Conservation (phyloP, 2,329 filamentous ascomycete genomes). For the Dactylellina parvicollis region DNA sequence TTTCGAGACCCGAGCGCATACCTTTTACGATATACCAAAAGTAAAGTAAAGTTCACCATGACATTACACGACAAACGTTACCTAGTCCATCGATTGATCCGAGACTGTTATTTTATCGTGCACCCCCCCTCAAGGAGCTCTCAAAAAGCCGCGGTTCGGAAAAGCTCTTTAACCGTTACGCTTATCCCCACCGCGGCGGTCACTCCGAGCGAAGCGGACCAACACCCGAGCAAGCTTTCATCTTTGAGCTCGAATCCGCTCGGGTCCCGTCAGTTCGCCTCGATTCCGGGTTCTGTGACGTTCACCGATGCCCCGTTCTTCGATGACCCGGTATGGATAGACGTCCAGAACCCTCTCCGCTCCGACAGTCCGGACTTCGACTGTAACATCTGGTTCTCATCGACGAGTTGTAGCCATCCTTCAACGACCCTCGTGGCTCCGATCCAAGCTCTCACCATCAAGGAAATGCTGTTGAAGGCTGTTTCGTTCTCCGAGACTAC, state of each 20-base stretch:
- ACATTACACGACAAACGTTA: slow-evolving; percentile 26
- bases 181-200: neutral
- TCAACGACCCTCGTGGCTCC: neutral
- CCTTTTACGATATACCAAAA: slow-evolving; percentile 2
- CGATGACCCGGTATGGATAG: slow-evolving; percentile 27
- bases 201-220: neutral
- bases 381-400: slow-evolving; percentile 15
- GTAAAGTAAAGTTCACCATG: slow-evolving; percentile 7
- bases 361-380: neutral
- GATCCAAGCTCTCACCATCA: slow-evolving; percentile 3
- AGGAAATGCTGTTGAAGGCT: slow-evolving; percentile 1
- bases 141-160: neutral
- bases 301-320: slow-evolving; percentile 24
- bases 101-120: slow-evolving; percentile 30
- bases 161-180: slow-evolving; percentile 10
- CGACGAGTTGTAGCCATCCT: slow-evolving; percentile 4
- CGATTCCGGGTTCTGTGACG: slow-evolving; percentile 13
- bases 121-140: neutral
- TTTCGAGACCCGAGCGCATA: slow-evolving; percentile 11
- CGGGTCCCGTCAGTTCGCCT: neutral
- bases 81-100: slow-evolving; percentile 3
- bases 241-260: neutral
- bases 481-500: neutral
- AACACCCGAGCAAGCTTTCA: slow-evolving; percentile 3
- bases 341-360: neutral